Percentiles rank a stretch among this genome's conserved stretches.
Evolutionary conservation across 2,329 filamentous ascomycete species (phyloP).

Genomic region (Rutstroemia sp.): DNA sequence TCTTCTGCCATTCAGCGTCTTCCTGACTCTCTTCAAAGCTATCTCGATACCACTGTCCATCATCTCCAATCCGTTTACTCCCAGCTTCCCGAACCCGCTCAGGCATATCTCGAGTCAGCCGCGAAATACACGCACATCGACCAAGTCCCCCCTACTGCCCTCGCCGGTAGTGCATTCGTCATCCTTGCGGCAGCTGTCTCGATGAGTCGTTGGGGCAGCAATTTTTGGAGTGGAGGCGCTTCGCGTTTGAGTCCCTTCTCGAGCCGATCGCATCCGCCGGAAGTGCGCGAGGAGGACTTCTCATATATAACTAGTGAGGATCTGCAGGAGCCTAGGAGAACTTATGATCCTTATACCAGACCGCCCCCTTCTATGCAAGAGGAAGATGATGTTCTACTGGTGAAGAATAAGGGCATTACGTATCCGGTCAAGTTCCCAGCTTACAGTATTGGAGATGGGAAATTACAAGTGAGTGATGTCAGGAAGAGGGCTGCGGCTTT

Average conservation of each 20-base stretch:
- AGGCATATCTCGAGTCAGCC: slow-evolving; percentile 21
- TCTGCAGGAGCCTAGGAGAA: slow-evolving; percentile 40
- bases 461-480: slow-evolving; percentile 59
- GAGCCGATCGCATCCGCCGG: slow-evolving; percentile 38
- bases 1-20: slow-evolving; percentile 49
- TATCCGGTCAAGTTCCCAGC: slow-evolving; percentile 68
- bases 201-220: slow-evolving; percentile 30
- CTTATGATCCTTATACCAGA: slow-evolving; percentile 37
- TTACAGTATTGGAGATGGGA: slow-evolving; percentile 67
- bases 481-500: slow-evolving; percentile 60
- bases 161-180: slow-evolving; percentile 21
- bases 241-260: slow-evolving; percentile 28
- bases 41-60: slow-evolving; percentile 45
- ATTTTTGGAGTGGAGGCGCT: slow-evolving; percentile 22
- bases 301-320: slow-evolving; percentile 79
- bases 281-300: slow-evolving; percentile 70
- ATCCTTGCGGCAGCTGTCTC: slow-evolving; percentile 23
- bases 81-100: slow-evolving; percentile 23
- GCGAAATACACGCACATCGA: slow-evolving; percentile 26
- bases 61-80: slow-evolving; percentile 41
- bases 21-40: slow-evolving; percentile 41
- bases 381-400: slow-evolving; percentile 64
- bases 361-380: slow-evolving; percentile 33
- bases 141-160: slow-evolving; percentile 20
- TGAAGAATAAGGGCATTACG: slow-evolving; percentile 59